Conservation (phyloP, 345 rosid species). For the Ceriops zippeliana region DNA sequence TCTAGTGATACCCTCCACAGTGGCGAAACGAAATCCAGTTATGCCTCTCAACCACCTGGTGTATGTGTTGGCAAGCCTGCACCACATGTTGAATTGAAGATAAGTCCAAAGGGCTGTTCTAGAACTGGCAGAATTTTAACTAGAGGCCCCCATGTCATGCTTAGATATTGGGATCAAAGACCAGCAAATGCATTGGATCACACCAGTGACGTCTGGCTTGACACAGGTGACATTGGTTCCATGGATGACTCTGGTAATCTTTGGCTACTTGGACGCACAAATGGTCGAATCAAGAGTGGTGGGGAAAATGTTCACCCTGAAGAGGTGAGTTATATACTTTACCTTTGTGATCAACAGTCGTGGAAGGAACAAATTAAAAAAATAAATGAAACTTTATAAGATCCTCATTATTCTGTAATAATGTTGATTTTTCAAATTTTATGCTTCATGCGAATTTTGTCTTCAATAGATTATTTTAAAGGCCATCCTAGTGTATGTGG, state of each 20-base stretch:
- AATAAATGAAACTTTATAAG: neutral
- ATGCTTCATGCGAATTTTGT: neutral
- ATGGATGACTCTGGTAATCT: constrained; percentile 54
- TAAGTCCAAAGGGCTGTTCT: constrained; percentile 40
- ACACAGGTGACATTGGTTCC: constrained; percentile 73
- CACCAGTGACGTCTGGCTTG: constrained; percentile 51
- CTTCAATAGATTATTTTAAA: neutral
- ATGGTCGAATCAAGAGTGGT: constrained; percentile 73
- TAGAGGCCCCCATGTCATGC: constrained; percentile 79
- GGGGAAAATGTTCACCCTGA: constrained; percentile 88
- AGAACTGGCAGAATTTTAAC: constrained; percentile 59
- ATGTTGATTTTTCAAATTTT: neutral
- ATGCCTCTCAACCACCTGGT: constrained; percentile 40
- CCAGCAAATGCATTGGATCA: constrained; percentile 25
- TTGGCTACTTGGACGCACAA: constrained; percentile 79
- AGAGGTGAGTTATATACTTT: constrained; percentile 44
- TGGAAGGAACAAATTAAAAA: neutral
- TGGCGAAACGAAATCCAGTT: constrained; percentile 11
- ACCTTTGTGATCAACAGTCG: neutral
- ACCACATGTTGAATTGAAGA: constrained; percentile 66
- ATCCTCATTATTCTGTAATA: neutral
- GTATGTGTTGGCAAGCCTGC: constrained; percentile 79
- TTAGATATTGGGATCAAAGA: constrained; percentile 57
- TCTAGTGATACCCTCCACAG: constrained; percentile 13
- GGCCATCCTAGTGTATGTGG: too few species aligned